Evolutionary conservation across 2,329 filamentous ascomycete genomes (phyloP).

Genomic region (Pestalotiopsis sp.): DNA sequence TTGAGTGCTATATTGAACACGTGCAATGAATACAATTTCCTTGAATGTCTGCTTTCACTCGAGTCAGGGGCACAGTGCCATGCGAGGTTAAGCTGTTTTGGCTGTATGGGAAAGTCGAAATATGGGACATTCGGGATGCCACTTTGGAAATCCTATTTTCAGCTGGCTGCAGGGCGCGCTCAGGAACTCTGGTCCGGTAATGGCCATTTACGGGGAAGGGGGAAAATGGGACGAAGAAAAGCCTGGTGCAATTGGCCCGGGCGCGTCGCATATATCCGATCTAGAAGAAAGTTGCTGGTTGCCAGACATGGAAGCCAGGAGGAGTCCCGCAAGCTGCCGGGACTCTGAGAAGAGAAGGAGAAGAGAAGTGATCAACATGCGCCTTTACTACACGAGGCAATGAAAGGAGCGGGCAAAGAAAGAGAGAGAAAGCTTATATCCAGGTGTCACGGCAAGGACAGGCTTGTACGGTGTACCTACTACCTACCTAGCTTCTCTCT

Average conservation of each 20-base stretch:
- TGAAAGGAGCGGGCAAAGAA: neutral
- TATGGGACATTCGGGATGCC: neutral
- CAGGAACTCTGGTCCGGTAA: neutral
- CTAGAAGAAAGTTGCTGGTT: neutral
- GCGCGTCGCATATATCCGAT: neutral
- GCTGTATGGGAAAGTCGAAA: neutral
- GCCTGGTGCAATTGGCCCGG: neutral
- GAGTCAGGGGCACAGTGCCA: neutral
- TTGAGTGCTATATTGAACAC: neutral
- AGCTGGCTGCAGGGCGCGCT: neutral
- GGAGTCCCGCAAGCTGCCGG: neutral
- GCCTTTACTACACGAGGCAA: neutral
- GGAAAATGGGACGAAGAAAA: neutral
- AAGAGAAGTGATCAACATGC: neutral
- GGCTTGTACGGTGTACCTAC: too few species aligned
- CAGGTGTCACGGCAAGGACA: neutral
- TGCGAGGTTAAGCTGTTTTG: neutral
- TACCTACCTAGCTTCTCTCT: neutral
- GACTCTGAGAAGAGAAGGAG: neutral
- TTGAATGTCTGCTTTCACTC: neutral
- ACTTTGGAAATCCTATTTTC: neutral
- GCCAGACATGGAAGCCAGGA: neutral
- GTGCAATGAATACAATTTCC: neutral
- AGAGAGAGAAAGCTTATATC: neutral
- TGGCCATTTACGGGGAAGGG: neutral